phyloP scores from a whole-genome alignment of 257 asterid genomes.

The Solanum microdontum region DNA sequence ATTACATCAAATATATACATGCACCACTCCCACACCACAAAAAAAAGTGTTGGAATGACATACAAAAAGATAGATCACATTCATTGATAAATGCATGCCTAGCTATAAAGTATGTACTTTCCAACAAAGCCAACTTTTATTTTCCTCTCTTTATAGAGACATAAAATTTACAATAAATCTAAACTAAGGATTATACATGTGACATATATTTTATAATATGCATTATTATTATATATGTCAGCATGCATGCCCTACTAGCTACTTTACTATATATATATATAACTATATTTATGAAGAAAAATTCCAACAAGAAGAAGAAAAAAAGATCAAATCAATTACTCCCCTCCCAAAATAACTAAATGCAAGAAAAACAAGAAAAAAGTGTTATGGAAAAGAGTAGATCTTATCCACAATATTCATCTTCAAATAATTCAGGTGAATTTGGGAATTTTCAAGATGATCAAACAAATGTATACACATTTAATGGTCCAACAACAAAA shows the following conservation, averaged over 20 bases:
- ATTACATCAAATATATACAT: background rate
- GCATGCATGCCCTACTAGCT: background rate
- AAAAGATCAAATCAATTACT: background rate
- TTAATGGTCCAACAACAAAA: constrained; percentile 44
- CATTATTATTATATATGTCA: background rate
- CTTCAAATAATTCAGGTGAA: constrained; percentile 19
- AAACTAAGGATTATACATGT: background rate
- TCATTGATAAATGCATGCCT: background rate
- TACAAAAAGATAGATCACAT: background rate
- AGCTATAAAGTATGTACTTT: background rate
- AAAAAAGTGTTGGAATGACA: background rate
- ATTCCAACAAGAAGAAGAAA: background rate
- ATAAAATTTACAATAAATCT: background rate
- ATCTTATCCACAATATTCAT: constrained; percentile 41
- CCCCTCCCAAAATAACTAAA: background rate
- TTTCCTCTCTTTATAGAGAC: background rate
- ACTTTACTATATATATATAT: background rate
- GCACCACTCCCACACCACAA: background rate
- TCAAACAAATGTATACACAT: constrained; percentile 23
- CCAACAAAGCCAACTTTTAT: constrained; percentile 1
- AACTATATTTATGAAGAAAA: background rate
- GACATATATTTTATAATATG: background rate
- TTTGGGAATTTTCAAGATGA: constrained; percentile 15
- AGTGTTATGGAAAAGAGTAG: constrained; percentile 56
- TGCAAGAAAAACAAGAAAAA: background rate